Conservation (phyloP, 768 basidiomycete genomes). For the Panaeolus cyanescens region DNA sequence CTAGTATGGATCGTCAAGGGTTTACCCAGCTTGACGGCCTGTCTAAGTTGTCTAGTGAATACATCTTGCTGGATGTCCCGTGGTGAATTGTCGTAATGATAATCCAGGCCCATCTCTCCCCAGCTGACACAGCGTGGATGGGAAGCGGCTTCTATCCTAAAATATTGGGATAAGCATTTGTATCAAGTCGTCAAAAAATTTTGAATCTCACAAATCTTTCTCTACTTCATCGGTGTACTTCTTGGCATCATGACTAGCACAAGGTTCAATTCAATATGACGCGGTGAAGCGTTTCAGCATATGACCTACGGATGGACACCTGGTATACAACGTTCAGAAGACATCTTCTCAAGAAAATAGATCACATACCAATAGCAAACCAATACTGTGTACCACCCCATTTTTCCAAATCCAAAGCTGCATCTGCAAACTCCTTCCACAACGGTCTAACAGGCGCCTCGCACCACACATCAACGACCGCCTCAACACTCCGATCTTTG, state of each 20-base stretch:
- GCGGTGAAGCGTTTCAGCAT: neutral
- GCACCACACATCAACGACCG: constrained; percentile 88
- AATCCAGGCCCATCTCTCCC: constrained; percentile 89
- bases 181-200: neutral
- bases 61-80: constrained; percentile 66
- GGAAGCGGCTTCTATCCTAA: constrained; percentile 70
- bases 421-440: constrained; percentile 78
- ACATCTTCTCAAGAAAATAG: neutral
- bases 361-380: constrained; percentile 74
- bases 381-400: constrained; percentile 80
- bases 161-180: neutral
- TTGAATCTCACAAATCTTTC: constrained; percentile 55
- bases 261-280: neutral
- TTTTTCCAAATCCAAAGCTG: constrained; percentile 55
- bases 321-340: constrained; percentile 22
- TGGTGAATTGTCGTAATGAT: constrained; percentile 81
- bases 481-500: constrained; percentile 53
- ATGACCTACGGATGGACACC: constrained; percentile 72
- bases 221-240: constrained; percentile 70
- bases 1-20: constrained; percentile 86
- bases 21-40: constrained; percentile 69
- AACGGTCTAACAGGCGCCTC: constrained; percentile 66
- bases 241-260: constrained; percentile 67
- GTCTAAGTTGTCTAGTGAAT: constrained; percentile 66
- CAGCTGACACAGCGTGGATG: constrained; percentile 86